These are phyloP conservation scores for Colletotrichum truncatum DNA, from an alignment of 2,329 filamentous ascomycete genomes.

Conservation along the genomic window DNA sequence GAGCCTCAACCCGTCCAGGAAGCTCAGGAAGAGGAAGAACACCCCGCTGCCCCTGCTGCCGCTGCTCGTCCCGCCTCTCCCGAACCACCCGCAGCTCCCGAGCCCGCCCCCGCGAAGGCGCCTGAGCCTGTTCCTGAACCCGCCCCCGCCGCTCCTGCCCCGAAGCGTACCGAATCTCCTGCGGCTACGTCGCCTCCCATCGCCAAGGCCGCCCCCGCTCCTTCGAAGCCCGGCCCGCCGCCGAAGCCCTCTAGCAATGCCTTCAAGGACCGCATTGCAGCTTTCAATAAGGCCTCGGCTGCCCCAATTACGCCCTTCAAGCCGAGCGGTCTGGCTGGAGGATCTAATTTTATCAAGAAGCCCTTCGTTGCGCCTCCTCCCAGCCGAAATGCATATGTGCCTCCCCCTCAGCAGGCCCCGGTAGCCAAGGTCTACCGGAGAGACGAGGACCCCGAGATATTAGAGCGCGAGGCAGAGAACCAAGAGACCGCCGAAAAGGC, in stretches of 20 bases:
- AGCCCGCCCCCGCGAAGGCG: conserved; percentile 41
- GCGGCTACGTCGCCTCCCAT: conserved; percentile 47
- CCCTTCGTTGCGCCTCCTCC: conserved; percentile 96
- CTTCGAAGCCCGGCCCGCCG: conserved; percentile 64
- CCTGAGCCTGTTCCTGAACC: conserved; percentile 41
- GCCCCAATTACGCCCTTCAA: conserved; percentile 92
- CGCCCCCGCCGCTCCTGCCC: conserved; percentile 38
- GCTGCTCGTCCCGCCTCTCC: conserved; percentile 38
- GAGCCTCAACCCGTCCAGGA: conserved; percentile 41
- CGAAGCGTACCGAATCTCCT: conserved; percentile 48
- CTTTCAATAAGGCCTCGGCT: conserved; percentile 91
- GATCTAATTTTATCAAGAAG: conserved; percentile 87
- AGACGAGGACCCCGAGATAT: conserved; percentile 84
- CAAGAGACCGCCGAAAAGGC: conserved; percentile 74
- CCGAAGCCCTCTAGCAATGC: conserved; percentile 81
- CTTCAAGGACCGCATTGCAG: conserved; percentile 95
- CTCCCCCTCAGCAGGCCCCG: conserved; percentile 75
- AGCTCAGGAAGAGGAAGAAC: conserved; percentile 46
- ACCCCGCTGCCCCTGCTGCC: conserved; percentile 38
- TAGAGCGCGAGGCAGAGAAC: conserved; percentile 72
- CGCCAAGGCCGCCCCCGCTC: conserved; percentile 44
- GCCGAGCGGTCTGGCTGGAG: conserved; percentile 70
- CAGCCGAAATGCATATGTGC: conserved; percentile 89
- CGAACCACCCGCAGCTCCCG: conserved; percentile 46
- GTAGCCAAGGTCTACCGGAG: conserved; percentile 82